phyloP scores from a whole-genome alignment of 2,329 filamentous ascomycete species.

The Fusarium veterinarium region DNA sequence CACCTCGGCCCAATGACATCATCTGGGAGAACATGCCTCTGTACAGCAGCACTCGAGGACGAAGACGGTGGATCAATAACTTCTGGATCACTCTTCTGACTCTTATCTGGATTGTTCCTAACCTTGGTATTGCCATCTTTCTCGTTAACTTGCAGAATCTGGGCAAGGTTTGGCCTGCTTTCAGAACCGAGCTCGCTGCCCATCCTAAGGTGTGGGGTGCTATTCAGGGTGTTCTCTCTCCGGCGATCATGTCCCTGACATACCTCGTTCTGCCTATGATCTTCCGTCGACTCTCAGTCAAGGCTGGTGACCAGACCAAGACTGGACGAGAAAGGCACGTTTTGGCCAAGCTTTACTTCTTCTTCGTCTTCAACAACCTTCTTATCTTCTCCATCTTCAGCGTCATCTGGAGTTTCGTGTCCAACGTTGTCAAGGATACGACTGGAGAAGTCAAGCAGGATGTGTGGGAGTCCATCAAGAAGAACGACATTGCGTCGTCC shows the following conservation, averaged over 20 bases:
- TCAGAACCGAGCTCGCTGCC: constrained; percentile 70
- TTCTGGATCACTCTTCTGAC: constrained; percentile 87
- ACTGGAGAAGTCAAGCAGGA: constrained; percentile 64
- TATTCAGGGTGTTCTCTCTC: constrained; percentile 91
- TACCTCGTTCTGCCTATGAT: constrained; percentile 91
- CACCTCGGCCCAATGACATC: constrained; percentile 88
- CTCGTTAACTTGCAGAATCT: constrained; percentile 86
- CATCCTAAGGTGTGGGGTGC: constrained; percentile 82
- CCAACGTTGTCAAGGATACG: constrained; percentile 68
- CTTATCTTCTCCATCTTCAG: constrained; percentile 94
- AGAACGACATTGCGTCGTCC: constrained; percentile 70
- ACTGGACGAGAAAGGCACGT: constrained; percentile 93
- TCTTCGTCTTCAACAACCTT: constrained; percentile 98
- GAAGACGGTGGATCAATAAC: constrained; percentile 81
- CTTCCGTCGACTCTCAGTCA: constrained; percentile 86
- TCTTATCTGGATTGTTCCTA: constrained; percentile 87
- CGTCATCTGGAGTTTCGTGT: constrained; percentile 79
- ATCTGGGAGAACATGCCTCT: constrained; percentile 96
- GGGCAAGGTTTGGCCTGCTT: constrained; percentile 81
- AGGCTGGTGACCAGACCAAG: constrained; percentile 90
- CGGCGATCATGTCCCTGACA: constrained; percentile 85
- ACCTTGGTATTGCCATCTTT: constrained; percentile 94
- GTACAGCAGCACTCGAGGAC: constrained; percentile 73
- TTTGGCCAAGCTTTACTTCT: constrained; percentile 87
- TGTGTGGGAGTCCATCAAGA: constrained; percentile 75